Conservation (phyloP, 2,329 filamentous ascomycete species). For the Exserohilum turcica region DNA sequence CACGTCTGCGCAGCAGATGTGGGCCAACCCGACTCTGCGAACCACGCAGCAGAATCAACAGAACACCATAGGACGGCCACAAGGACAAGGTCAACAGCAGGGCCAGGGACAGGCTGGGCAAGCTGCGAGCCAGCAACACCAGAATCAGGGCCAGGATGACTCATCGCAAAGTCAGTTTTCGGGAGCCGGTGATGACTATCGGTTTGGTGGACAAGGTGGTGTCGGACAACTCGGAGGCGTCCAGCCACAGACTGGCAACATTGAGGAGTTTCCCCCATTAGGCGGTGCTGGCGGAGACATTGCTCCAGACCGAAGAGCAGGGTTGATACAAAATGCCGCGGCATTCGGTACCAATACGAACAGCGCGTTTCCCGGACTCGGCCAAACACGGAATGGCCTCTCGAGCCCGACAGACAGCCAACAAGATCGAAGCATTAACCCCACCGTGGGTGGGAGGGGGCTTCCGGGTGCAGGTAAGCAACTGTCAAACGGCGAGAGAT, state of each 20-base stretch:
- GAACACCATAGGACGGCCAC: conserved; percentile 59
- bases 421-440: conserved; percentile 41
- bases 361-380: conserved; percentile 50
- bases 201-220: conserved; percentile 61
- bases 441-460: conserved; percentile 38
- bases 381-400: conserved; percentile 52
- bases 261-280: conserved; percentile 66
- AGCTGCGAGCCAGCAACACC: conserved; percentile 51
- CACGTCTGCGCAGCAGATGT: conserved; percentile 57
- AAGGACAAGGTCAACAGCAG: conserved; percentile 44
- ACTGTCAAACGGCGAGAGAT: neutral
- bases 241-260: conserved; percentile 61
- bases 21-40: conserved; percentile 63
- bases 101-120: conserved; percentile 41
- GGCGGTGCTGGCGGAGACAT: conserved; percentile 59
- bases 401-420: conserved; percentile 47
- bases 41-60: conserved; percentile 59
- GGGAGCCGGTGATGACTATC: conserved; percentile 60
- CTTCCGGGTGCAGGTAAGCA: conserved; percentile 30
- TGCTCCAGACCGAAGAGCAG: conserved; percentile 56
- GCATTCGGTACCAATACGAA: conserved; percentile 48
- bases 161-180: conserved; percentile 57
- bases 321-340: conserved; percentile 57
- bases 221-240: conserved; percentile 56
- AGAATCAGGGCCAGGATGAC: conserved; percentile 49